Evolutionary conservation across 768 basidiomycete species (phyloP).

Genomic region (Suillus spraguei): DNA sequence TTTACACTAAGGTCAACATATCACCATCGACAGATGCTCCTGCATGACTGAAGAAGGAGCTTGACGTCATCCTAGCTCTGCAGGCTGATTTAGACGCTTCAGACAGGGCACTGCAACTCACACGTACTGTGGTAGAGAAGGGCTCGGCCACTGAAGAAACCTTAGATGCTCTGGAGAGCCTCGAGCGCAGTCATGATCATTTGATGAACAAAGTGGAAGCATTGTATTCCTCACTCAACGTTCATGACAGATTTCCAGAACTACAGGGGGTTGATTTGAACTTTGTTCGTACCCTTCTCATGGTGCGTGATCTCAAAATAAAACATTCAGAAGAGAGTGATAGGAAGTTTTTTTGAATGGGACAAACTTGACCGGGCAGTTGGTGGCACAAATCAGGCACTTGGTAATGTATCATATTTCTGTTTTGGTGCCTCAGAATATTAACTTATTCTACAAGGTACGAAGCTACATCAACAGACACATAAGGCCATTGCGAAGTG

Average conservation of each 20-base stretch:
- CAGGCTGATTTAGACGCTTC: too few species aligned
- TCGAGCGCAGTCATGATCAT: too few species aligned
- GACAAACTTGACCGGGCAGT: slow-evolving; percentile 38
- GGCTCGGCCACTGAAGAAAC: too few species aligned
- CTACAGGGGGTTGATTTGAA: slow-evolving; percentile 30
- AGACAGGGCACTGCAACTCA: too few species aligned
- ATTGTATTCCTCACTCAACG: slow-evolving; percentile 26
- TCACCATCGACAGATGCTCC: too few species aligned
- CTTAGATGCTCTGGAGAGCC: too few species aligned
- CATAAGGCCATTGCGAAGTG: slow-evolving; percentile 30
- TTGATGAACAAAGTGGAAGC: too few species aligned
- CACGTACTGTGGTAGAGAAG: too few species aligned
- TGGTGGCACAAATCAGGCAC: slow-evolving; percentile 28
- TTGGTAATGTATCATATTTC: slow-evolving; percentile 3
- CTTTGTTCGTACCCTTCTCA: slow-evolving; percentile 34
- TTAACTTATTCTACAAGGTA: slow-evolving; percentile 18
- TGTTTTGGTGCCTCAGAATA: background rate
- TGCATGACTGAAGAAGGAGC: too few species aligned
- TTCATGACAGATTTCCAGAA: slow-evolving; percentile 35
- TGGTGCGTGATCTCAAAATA: slow-evolving; percentile 42
- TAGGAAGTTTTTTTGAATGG: slow-evolving; percentile 43
- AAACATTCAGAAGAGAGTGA: slow-evolving; percentile 37
- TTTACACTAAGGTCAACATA: too few species aligned
- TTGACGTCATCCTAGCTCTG: too few species aligned
- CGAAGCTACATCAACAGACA: slow-evolving; percentile 34